Evolutionary conservation across 495 filamentous ascomycete genomes (phyloP).

Genomic region (Evernia prunastri): DNA sequence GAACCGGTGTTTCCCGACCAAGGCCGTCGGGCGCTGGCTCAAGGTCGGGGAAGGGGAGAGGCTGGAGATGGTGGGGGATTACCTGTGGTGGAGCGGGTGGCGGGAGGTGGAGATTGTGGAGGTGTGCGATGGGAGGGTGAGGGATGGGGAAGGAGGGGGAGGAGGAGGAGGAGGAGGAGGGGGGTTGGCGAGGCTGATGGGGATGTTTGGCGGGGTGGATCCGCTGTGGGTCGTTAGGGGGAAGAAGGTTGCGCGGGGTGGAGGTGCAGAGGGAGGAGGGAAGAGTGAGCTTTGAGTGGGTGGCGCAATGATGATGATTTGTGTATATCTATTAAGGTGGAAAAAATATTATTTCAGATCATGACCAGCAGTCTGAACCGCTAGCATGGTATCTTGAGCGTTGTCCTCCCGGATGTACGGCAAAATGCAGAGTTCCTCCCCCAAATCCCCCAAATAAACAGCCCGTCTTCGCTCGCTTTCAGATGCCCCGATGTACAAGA

Average conservation of each 20-base stretch:
- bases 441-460: not conserved
- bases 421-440: not conserved
- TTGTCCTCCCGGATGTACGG: not conserved
- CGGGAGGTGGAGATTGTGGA: slow-evolving; percentile 41
- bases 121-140: slow-evolving; percentile 31
- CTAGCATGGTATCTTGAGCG: slow-evolving; percentile 3
- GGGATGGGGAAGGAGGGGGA: slow-evolving; percentile 11
- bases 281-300: slow-evolving; percentile 19
- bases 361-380: not conserved
- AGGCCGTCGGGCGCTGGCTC: slow-evolving; percentile 35
- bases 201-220: slow-evolving; percentile 28
- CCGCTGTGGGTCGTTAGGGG: slow-evolving; percentile 33
- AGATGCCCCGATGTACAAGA: not conserved
- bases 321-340: not conserved
- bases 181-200: slow-evolving; percentile 16
- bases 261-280: slow-evolving; percentile 8
- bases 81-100: slow-evolving; percentile 41
- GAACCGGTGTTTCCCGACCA: slow-evolving; percentile 46
- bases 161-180: not conserved
- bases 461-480: not conserved
- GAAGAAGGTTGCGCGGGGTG: slow-evolving; percentile 23
- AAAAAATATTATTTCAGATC: not conserved
- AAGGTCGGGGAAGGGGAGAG: slow-evolving; percentile 31
- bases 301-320: not conserved
- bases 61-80: slow-evolving; percentile 41